Evolutionary conservation across 352 stramenopile species (phyloP).

Genomic region (Plasmopara muralis): DNA sequence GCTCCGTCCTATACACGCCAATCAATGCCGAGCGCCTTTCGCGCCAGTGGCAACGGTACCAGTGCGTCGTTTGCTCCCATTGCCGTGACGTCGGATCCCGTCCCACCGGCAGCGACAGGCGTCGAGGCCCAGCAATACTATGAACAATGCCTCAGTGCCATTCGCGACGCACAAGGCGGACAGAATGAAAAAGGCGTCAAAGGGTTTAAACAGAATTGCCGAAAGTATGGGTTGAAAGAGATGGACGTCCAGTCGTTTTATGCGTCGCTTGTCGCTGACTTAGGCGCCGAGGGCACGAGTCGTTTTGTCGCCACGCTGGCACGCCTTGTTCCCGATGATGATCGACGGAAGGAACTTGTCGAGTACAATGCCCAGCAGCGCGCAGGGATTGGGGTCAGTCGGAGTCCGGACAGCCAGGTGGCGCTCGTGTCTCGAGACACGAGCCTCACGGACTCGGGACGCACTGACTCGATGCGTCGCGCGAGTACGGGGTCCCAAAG

Average conservation of each 20-base stretch:
- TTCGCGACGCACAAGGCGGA: constrained; percentile 38
- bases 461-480: constrained; percentile 24
- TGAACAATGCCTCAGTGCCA: constrained; percentile 50
- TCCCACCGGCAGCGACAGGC: constrained; percentile 44
- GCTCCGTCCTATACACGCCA: constrained; percentile 13
- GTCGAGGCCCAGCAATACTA: constrained; percentile 48
- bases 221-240: constrained; percentile 41
- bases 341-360: constrained; percentile 39
- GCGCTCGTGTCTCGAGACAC: constrained; percentile 19
- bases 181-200: constrained; percentile 52
- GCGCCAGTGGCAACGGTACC: constrained; percentile 15
- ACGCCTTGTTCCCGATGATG: constrained; percentile 47
- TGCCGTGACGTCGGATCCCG: constrained; percentile 20
- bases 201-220: constrained; percentile 63
- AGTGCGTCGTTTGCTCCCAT: constrained; percentile 11
- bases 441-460: constrained; percentile 33
- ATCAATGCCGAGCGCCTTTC: constrained; percentile 21
- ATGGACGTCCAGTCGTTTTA: constrained; percentile 54
- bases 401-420: constrained; percentile 10
- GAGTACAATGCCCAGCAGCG: constrained; percentile 41
- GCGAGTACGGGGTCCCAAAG: constrained; percentile 8
- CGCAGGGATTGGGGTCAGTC: not conserved
- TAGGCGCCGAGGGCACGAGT: constrained; percentile 35
- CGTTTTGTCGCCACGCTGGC: constrained; percentile 44
- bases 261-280: constrained; percentile 37